Evolutionary conservation across 2,329 filamentous ascomycete species (phyloP).

Genomic region (Aspergillus oerlinghausenensis): DNA sequence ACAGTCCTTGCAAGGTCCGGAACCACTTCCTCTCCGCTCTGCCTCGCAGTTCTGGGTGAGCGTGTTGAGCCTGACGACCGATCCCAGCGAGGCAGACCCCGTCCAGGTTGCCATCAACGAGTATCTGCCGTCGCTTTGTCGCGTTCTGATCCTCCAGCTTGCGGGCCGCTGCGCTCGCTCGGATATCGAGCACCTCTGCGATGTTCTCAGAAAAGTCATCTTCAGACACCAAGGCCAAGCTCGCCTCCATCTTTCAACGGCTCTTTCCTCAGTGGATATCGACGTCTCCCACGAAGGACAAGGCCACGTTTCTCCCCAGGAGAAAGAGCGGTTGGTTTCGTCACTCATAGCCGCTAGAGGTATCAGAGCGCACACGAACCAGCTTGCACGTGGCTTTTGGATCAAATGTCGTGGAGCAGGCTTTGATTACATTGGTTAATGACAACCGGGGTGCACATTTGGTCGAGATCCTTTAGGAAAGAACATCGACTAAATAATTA

Average conservation of each 20-base stretch:
- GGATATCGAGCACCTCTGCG: slow-evolving; percentile 39
- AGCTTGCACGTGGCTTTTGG: slow-evolving; percentile 41
- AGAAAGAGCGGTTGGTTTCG: slow-evolving; percentile 39
- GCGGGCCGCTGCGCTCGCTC: slow-evolving; percentile 43
- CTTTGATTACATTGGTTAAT: slow-evolving; percentile 36
- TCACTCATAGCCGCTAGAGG: slow-evolving; percentile 37
- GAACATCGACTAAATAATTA: not conserved
- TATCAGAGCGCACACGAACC: slow-evolving; percentile 31
- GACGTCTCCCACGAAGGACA: slow-evolving; percentile 18
- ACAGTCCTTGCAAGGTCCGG: slow-evolving; percentile 36
- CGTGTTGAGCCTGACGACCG: slow-evolving; percentile 31
- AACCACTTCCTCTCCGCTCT: slow-evolving; percentile 45
- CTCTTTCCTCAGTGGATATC: slow-evolving; percentile 29
- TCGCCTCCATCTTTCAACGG: slow-evolving; percentile 32
- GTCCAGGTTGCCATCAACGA: slow-evolving; percentile 30
- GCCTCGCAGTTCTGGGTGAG: slow-evolving; percentile 42
- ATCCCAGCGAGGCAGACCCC: slow-evolving; percentile 16
- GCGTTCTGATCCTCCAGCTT: slow-evolving; percentile 38
- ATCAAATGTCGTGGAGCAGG: slow-evolving; percentile 40
- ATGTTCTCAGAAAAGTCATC: slow-evolving; percentile 38
- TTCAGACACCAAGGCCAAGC: slow-evolving; percentile 40
- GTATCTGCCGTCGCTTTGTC: slow-evolving; percentile 35
- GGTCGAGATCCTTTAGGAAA: not conserved
- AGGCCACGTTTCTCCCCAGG: slow-evolving; percentile 25
- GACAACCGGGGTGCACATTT: slow-evolving; percentile 2